phyloP scores from a whole-genome alignment of 805 yeast species.

The Teunomyces pallodes region DNA sequence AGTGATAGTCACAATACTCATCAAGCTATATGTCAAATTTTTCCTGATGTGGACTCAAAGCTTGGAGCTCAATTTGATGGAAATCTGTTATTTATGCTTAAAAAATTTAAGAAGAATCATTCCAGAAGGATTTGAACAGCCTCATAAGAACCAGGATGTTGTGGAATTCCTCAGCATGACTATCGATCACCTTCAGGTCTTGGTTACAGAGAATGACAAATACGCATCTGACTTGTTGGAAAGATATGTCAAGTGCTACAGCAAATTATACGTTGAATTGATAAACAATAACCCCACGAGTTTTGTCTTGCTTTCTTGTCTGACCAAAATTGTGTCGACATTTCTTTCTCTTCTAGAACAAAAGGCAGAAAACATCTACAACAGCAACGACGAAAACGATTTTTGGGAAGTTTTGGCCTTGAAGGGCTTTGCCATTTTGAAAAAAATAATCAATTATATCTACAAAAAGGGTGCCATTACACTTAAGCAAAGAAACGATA shows the following conservation, averaged over 20 bases:
- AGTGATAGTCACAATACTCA: slow-evolving; percentile 55
- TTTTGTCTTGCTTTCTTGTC: slow-evolving; percentile 65
- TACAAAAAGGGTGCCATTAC: slow-evolving; percentile 67
- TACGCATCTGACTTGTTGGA: slow-evolving; percentile 52
- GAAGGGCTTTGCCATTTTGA: slow-evolving; percentile 61
- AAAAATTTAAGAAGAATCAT: slow-evolving; percentile 73
- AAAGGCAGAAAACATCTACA: slow-evolving; percentile 65
- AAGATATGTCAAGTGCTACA: slow-evolving; percentile 68
- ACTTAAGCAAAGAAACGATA: slow-evolving; percentile 62
- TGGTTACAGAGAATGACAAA: slow-evolving; percentile 54
- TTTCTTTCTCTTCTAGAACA: slow-evolving; percentile 59
- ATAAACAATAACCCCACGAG: slow-evolving; percentile 62
- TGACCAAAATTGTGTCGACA: slow-evolving; percentile 58
- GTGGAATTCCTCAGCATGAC: slow-evolving; percentile 58
- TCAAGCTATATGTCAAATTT: slow-evolving; percentile 55
- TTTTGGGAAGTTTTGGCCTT: slow-evolving; percentile 78
- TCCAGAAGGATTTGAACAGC: slow-evolving; percentile 72
- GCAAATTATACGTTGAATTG: slow-evolving; percentile 67
- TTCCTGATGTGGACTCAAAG: slow-evolving; percentile 62
- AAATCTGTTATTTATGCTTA: slow-evolving; percentile 72
- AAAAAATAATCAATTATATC: slow-evolving; percentile 59
- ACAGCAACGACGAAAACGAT: slow-evolving; percentile 52
- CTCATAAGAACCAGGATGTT: slow-evolving; percentile 58
- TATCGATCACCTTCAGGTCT: slow-evolving; percentile 56
- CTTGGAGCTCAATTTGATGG: slow-evolving; percentile 55